Conservation (phyloP, 1,139 yeast species). For the Yamadazyma aaseri region DNA sequence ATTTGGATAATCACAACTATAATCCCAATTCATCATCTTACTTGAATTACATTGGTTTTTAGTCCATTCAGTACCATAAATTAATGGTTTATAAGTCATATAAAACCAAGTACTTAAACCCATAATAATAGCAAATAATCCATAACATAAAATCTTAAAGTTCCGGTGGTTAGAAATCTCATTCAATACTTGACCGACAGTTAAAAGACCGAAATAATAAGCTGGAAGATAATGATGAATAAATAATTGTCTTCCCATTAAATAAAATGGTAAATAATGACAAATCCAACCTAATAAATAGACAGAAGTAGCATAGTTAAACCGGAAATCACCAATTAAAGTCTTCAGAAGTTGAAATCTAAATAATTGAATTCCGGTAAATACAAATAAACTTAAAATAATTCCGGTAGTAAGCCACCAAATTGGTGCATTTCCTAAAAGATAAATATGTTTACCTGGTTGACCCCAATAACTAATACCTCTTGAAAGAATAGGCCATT, state of each 20-base stretch:
- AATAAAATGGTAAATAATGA: constrained; percentile 83
- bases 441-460: constrained; percentile 74
- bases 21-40: constrained; percentile 79
- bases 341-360: constrained; percentile 73
- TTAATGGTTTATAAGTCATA: constrained; percentile 65
- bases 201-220: constrained; percentile 82
- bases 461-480: constrained; percentile 95
- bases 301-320: constrained; percentile 1
- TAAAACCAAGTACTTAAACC: constrained; percentile 55
- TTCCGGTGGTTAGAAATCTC: constrained; percentile 32
- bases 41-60: constrained; percentile 59
- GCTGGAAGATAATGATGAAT: constrained; percentile 93
- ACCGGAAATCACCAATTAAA: constrained; percentile 18
- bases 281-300: constrained; percentile 70
- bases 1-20: constrained; percentile 64
- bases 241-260: constrained; percentile 93
- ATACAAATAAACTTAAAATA: constrained; percentile 53
- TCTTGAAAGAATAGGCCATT: constrained; percentile 87
- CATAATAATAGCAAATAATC: constrained; percentile 48
- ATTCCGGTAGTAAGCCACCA: constrained; percentile 85
- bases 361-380: constrained; percentile 54
- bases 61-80: constrained; percentile 86
- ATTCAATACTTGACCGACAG: constrained; percentile 81
- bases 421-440: constrained; percentile 83
- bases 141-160: constrained; percentile 38